phyloP scores from a whole-genome alignment of 2,329 filamentous ascomycete species.

The Aspergillus transmontanensis region DNA sequence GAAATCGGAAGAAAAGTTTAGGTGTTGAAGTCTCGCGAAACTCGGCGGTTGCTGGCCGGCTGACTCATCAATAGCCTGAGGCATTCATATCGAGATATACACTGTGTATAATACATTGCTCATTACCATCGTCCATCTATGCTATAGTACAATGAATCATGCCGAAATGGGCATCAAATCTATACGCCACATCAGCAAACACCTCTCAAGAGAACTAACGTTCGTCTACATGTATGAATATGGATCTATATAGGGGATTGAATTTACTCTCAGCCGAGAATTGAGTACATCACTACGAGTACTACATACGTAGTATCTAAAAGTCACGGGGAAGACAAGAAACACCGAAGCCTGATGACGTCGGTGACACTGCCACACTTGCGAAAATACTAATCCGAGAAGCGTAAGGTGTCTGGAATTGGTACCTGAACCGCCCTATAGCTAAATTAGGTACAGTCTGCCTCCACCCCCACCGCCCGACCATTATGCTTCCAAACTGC shows the following conservation, averaged over 20 bases:
- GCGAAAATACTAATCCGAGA: background rate
- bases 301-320: background rate
- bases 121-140: too few relatives aligned
- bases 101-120: too few relatives aligned
- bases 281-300: background rate
- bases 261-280: background rate
- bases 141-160: background rate
- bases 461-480: background rate
- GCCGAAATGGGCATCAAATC: background rate
- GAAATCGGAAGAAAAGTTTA: slow-evolving; percentile 41
- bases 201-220: background rate
- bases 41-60: slow-evolving; percentile 27
- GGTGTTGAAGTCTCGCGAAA: slow-evolving; percentile 26
- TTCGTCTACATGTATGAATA: background rate
- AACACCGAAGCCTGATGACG: background rate
- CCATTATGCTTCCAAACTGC: background rate
- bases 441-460: background rate
- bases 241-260: background rate
- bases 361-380: background rate
- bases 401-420: background rate
- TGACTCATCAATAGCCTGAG: slow-evolving; percentile 15
- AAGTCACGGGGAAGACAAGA: background rate
- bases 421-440: background rate
- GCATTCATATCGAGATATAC: background rate
- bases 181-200: background rate